A percentile compares a stretch with the other conserved stretches of the same genome.
Evolutionary conservation across 78 protist species (phyloP).

Genomic region (Planoprotostelium fungivorum): DNA sequence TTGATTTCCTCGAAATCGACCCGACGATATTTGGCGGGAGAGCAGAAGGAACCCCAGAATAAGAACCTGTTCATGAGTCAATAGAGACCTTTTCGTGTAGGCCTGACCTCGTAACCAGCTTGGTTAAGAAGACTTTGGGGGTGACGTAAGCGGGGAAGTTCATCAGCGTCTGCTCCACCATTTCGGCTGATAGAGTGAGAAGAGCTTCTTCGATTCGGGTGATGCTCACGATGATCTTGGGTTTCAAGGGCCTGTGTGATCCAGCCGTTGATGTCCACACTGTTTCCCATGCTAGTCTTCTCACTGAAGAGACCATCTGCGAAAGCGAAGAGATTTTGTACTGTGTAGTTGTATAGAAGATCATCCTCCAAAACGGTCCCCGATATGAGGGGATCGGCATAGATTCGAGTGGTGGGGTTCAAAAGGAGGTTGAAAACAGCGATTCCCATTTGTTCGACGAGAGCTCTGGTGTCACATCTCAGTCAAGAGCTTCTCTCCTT

Average conservation of each 20-base stretch:
- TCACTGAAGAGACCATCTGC: neutral
- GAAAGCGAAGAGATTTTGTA: neutral
- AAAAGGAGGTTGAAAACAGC: too few species aligned
- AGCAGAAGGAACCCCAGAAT: neutral
- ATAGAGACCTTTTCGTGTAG: too few species aligned
- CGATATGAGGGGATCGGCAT: neutral
- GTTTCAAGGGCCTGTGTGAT: neutral
- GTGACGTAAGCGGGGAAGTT: neutral
- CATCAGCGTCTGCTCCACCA: neutral
- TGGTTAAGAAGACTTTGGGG: neutral
- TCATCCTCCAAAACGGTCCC: neutral
- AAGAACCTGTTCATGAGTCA: too few species aligned
- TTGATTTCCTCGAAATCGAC: neutral
- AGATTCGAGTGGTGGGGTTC: too few species aligned
- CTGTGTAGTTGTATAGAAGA: neutral
- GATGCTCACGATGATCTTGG: neutral
- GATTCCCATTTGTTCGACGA: too few species aligned
- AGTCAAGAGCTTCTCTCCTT: too few species aligned
- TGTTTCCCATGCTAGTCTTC: neutral
- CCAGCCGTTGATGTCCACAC: neutral
- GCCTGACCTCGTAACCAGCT: neutral
- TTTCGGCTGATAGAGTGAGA: neutral
- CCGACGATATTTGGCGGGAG: neutral
- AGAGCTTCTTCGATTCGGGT: neutral
- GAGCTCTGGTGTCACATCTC: too few species aligned